Percentiles rank a stretch among this genome's conserved stretches.
Evolutionary conservation across 139 green algal species (phyloP).

Genomic region (Tetratostichococcus sp.): DNA sequence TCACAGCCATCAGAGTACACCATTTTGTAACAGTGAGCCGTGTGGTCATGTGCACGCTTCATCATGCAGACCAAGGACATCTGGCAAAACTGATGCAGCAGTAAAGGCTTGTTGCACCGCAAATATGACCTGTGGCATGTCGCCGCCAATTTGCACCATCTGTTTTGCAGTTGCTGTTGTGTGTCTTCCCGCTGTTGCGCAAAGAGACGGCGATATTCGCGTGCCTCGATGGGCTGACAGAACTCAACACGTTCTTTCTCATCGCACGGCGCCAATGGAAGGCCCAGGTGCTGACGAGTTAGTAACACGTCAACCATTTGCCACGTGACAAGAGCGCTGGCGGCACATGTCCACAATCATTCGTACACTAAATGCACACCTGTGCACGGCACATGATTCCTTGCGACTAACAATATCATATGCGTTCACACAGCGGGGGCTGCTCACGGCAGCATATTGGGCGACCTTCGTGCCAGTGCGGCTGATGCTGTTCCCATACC

Average conservation of each 20-base stretch:
- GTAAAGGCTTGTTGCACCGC: too few relatives aligned
- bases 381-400: neutral
- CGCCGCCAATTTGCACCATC: too few relatives aligned
- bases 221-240: conserved; percentile 25
- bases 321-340: neutral
- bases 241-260: conserved; percentile 59
- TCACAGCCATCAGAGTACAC: conserved; percentile 37
- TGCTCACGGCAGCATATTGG: conserved; percentile 23
- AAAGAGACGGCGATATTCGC: conserved; percentile 26
- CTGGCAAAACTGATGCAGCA: too few relatives aligned
- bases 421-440: neutral
- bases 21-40: conserved; percentile 38
- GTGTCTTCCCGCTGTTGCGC: too few relatives aligned
- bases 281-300: neutral
- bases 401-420: neutral
- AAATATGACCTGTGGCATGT: too few relatives aligned
- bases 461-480: conserved; percentile 35
- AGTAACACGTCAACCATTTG: too few relatives aligned
- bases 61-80: neutral
- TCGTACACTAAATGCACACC: too few relatives aligned
- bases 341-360: too few relatives aligned
- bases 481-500: conserved; percentile 36
- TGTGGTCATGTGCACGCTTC: conserved; percentile 25
- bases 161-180: too few relatives aligned
- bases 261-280: conserved; percentile 41